These are phyloP conservation scores for Candida sanyaensis DNA, from an alignment of 1,139 yeast species.

Conservation along the genomic window DNA sequence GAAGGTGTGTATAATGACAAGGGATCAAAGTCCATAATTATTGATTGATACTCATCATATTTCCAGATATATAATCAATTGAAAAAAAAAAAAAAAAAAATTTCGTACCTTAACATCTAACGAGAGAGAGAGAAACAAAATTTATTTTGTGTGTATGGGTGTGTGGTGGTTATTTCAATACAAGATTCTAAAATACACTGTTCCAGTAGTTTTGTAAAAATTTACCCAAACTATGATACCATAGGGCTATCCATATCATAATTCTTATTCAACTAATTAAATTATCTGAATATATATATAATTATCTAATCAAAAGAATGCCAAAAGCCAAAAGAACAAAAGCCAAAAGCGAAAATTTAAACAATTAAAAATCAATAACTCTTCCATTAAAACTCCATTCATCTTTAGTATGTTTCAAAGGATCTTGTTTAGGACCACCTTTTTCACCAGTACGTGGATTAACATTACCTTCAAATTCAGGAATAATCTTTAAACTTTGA, in stretches of 20 bases:
- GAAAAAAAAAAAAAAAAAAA: no score
- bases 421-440: slow-evolving; percentile 99
- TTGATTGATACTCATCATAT: neutral
- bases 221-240: no score
- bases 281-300: neutral
- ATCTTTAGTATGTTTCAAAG: slow-evolving; percentile 68
- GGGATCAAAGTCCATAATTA: slow-evolving; percentile 44
- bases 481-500: slow-evolving; percentile 73
- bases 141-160: no score
- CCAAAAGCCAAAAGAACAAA: no score
- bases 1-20: slow-evolving; percentile 40
- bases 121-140: no score
- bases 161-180: no score
- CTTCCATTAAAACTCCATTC: slow-evolving; percentile 97
- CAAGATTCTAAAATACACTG: no score
- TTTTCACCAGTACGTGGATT: slow-evolving; percentile 94
- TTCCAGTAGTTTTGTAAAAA: no score
- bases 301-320: neutral
- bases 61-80: neutral
- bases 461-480: slow-evolving; percentile 93
- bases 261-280: no score
- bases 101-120: no score
- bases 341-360: neutral
- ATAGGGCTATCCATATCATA: no score
- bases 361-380: slow-evolving; percentile 79